Base-by-base conservation (phyloP, 106 monocot genomes). In the Triglochin maritima region DNA sequence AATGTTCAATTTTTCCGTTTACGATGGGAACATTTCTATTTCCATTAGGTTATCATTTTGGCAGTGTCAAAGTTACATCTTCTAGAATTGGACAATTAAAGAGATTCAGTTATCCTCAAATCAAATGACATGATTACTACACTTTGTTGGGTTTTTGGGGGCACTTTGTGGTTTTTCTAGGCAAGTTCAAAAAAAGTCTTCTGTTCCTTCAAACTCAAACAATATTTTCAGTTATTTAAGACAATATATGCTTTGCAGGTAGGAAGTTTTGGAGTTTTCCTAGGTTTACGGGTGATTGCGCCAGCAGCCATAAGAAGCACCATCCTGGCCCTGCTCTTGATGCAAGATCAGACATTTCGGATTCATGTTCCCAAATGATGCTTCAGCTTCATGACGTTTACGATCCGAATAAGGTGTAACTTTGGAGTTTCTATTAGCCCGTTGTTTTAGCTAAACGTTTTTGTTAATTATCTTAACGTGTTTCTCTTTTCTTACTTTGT, bases 351-450 rank as follows among this genome's bases (percentile, higher is more conserved):
- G 77, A 77, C 65, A 71, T 77, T 14, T 44, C 71, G 11, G 77
- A 77, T 29, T 57, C 64, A n/a, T 77, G 77, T 29, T 77, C 77
- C 13, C 70, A 71, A 45, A 70, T 77, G 77, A 77, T 77, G 77
- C 70, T 77, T 71, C 70, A 77, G 43, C 77, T 77, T 50, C 70
- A 77, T 49, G 71, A 71, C 14, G 58, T 77, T 49, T 77, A 77
- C 51, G 77, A 77, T 17, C 58, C 77, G 42, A 58, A 71, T 46
- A 77, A 77, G 71, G 77, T 77, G 29, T 29, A 29, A 29, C 29
- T 29, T 47, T 52, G 51, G 3, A 3, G 60, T 14, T 49, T 10
- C 7, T 42, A 15, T 47, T 4, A 29, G 29, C 29, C 29, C 29
- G 29, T 29, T 29, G 29, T 29, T 29, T 29, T 29, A 29, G 29